A percentile compares a stretch with the other conserved stretches of the same genome.
Conservation (phyloP, 768 basidiomycete genomes). For the Inosperma sp. region DNA sequence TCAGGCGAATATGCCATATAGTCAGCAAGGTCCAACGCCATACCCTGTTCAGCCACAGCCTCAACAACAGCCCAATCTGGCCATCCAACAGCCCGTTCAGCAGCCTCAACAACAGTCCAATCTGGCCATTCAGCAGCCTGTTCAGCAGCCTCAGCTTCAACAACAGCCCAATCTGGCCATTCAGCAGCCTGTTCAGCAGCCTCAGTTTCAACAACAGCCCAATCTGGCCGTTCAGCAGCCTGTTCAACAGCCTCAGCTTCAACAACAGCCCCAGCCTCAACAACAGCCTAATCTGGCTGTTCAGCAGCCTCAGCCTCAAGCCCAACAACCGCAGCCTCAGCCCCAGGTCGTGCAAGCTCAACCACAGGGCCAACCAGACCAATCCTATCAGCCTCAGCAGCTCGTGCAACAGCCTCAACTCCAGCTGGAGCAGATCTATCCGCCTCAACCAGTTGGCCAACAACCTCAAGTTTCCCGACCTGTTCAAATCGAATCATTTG, state of each 20-base stretch:
- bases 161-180: conserved; percentile 6
- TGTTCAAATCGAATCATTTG: conserved; percentile 15
- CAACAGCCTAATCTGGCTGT: no score
- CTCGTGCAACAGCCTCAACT: conserved; percentile 3
- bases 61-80: conserved; percentile 18
- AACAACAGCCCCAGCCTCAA: conserved; percentile 6
- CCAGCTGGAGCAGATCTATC: conserved; percentile 13
- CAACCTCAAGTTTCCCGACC: conserved; percentile 12
- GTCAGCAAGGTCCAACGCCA: conserved; percentile 37
- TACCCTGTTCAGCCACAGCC: conserved; percentile 33
- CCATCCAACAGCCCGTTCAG: conserved; percentile 9
- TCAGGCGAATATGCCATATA: conserved; percentile 34
- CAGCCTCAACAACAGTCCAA: conserved; percentile 12
- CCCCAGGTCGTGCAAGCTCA: conserved; percentile 9
- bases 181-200: background rate
- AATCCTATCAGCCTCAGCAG: conserved; percentile 2
- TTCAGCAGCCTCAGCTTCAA: conserved; percentile 5
- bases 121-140: no score
- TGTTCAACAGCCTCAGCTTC: conserved; percentile 11
- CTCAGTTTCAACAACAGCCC: conserved; percentile 6
- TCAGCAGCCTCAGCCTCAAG: background rate
- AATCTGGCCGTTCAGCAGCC: conserved; percentile 12
- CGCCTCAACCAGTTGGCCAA: conserved; percentile 16
- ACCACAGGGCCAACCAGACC: conserved; percentile 11
- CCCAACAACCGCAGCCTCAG: conserved; percentile 3